phyloP scores from a whole-genome alignment of 1,284 basidiomycete genomes.

The Heterobasidion annosum region DNA sequence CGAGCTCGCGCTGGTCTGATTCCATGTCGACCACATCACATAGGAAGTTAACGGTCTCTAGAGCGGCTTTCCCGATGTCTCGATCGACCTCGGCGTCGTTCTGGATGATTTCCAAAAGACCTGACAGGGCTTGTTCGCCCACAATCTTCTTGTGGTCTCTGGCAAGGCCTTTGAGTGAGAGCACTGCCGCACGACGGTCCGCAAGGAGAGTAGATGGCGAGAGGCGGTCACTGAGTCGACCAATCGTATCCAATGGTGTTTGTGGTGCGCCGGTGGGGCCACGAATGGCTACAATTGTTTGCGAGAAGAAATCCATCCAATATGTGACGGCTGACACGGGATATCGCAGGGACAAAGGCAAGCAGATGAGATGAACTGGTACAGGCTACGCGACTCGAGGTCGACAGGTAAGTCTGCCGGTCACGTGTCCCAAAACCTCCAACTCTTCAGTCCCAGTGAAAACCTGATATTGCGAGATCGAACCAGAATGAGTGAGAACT shows the following conservation, averaged over 20 bases:
- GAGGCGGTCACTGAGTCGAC: conserved; percentile 81
- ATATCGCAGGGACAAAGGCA: no score
- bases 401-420: no score
- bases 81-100: conserved; percentile 84
- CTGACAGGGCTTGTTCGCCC: conserved; percentile 65
- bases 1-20: conserved; percentile 47
- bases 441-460: no score
- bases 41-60: conserved; percentile 78
- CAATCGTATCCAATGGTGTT: conserved; percentile 78
- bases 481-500: no score
- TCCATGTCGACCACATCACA: conserved; percentile 55
- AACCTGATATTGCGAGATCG: no score
- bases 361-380: no score
- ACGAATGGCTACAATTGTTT: conserved; percentile 73
- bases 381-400: no score
- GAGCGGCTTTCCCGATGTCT: conserved; percentile 83
- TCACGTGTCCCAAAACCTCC: no score
- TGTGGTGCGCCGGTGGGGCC: conserved; percentile 74
- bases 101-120: conserved; percentile 73
- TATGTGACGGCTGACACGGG: no score
- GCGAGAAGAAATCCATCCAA: conserved; percentile 71
- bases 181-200: conserved; percentile 85
- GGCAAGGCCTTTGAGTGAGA: conserved; percentile 86
- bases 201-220: conserved; percentile 80
- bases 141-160: conserved; percentile 89